Base-by-base conservation (phyloP, 208 protist species). In the Crithidia sp. region DNA sequence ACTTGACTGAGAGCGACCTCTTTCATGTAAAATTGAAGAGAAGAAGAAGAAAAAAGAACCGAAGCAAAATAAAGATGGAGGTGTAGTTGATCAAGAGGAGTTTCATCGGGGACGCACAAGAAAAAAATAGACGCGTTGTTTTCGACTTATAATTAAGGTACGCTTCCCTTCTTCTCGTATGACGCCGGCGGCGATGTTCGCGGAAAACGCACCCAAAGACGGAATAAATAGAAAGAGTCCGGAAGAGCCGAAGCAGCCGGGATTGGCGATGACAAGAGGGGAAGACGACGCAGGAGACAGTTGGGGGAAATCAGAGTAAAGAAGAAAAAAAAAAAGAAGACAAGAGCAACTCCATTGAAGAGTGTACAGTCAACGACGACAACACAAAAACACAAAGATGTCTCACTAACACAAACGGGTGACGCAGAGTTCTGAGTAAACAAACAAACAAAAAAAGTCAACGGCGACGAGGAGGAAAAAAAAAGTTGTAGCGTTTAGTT, bases 41-140 rank as follows among this genome's bases (percentile, higher is more conserved):
- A 57, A 71, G 77, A 28, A 28, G 60, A 67, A 69, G 39, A 57
- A 36, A 59, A 57, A 36, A 17, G 8, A 59, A 69, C 2, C 5
- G 36, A 6, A 60, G 44, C 14, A 50, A 64, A 50, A 36, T 0
- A 64, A 37, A 50, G 10, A 8, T 52, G 7, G 3, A 6, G 14
- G 2, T 7, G 41, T 6, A 41, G 7, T 56, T 56, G 52, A 17
- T 7, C 7, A 56, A 28, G 16, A 56, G 17, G 19, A 41, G 6
- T 4, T 59, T 59, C 17, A 59, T 28, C 28, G 28, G 28, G 28
- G 28, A 28, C 8, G 28, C 55, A 8, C 9, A 19, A 16, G 17
- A 40, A 61, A 61, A 44, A 61, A 61, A 61, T 7, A 44, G 19
- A 16, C 44, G 56, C 13, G 8, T 61, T 61, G 19, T 61, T 45